These are phyloP conservation scores for Moniliophthora roreri DNA, from an alignment of 1,284 basidiomycete species.

Conservation along the genomic window DNA sequence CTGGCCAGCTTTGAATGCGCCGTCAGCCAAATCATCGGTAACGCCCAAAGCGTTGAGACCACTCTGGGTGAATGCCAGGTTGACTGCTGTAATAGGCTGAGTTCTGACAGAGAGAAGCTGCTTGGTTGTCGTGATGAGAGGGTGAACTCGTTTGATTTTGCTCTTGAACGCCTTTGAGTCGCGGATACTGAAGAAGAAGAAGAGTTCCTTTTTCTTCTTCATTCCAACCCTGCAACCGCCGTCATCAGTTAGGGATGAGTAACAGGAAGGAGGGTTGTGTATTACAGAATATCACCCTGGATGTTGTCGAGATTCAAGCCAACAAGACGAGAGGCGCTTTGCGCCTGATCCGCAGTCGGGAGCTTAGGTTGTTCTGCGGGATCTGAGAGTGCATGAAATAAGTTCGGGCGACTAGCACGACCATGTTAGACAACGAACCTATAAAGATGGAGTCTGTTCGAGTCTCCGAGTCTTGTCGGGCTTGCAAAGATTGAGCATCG, in stretches of 20 bases:
- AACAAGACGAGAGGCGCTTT: background rate
- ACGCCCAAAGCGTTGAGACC: constrained; percentile 34
- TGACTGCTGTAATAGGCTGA: constrained; percentile 29
- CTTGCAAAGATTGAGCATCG: no score
- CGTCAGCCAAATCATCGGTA: constrained; percentile 32
- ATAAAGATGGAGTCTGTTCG: background rate
- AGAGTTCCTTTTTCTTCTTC: constrained; percentile 30
- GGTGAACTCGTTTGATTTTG: constrained; percentile 28
- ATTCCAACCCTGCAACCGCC: constrained; percentile 25
- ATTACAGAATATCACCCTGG: constrained; percentile 26
- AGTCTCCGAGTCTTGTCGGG: background rate
- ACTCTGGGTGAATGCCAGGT: constrained; percentile 32
- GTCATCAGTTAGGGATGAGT: background rate
- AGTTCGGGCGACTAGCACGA: background rate
- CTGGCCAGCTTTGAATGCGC: constrained; percentile 30
- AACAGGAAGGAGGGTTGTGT: no score
- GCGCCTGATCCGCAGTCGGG: background rate
- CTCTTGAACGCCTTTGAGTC: constrained; percentile 27
- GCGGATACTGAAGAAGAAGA: constrained; percentile 33
- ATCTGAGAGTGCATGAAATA: constrained; percentile 2
- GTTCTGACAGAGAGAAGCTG: constrained; percentile 21
- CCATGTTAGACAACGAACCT: background rate
- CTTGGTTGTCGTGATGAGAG: constrained; percentile 30
- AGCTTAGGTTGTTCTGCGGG: constrained; percentile 9
- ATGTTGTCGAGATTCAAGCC: constrained; percentile 19